phyloP scores from a whole-genome alignment of 2,329 filamentous ascomycete genomes.

The Blumeria graminis region DNA sequence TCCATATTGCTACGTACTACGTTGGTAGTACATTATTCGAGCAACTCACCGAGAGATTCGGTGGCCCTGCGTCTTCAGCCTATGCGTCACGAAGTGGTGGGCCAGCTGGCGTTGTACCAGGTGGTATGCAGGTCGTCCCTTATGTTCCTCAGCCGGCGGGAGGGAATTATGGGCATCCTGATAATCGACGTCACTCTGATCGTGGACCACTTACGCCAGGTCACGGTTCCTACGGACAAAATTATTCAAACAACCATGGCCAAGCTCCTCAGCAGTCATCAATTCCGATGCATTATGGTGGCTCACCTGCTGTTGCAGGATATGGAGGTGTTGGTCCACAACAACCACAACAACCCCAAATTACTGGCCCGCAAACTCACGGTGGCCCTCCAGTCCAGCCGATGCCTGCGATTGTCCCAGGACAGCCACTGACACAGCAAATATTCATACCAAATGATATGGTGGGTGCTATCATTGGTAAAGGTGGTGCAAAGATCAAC shows the following conservation, averaged over 20 bases:
- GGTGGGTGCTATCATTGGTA: constrained; percentile 97
- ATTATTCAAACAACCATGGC: constrained; percentile 25
- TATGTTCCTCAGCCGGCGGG: constrained; percentile 85
- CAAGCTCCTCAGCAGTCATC: constrained; percentile 24
- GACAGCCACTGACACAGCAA: constrained; percentile 80
- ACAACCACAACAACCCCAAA: constrained; percentile 43
- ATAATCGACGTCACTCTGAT: constrained; percentile 59
- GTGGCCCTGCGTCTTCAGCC: constrained; percentile 85
- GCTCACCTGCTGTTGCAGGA: constrained; percentile 30
- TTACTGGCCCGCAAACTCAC: constrained; percentile 31
- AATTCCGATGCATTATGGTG: constrained; percentile 54
- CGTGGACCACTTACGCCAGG: constrained; percentile 57
- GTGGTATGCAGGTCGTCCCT: constrained; percentile 97
- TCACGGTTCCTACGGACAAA: constrained; percentile 38
- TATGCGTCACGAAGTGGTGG: constrained; percentile 90
- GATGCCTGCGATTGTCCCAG: constrained; percentile 50
- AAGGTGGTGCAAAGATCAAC: constrained; percentile 97
- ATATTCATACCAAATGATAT: constrained; percentile 99
- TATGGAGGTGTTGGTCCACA: constrained; percentile 65
- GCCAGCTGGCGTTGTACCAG: constrained; percentile 78
- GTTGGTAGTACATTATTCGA: constrained; percentile 94
- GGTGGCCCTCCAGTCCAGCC: constrained; percentile 52
- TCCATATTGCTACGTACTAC: constrained; percentile 97
- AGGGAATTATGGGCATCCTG: constrained; percentile 76
- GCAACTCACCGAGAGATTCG: constrained; percentile 90